Evolutionary conservation across 257 asterid species (phyloP).

Genomic region (Osmanthus fragrans): DNA sequence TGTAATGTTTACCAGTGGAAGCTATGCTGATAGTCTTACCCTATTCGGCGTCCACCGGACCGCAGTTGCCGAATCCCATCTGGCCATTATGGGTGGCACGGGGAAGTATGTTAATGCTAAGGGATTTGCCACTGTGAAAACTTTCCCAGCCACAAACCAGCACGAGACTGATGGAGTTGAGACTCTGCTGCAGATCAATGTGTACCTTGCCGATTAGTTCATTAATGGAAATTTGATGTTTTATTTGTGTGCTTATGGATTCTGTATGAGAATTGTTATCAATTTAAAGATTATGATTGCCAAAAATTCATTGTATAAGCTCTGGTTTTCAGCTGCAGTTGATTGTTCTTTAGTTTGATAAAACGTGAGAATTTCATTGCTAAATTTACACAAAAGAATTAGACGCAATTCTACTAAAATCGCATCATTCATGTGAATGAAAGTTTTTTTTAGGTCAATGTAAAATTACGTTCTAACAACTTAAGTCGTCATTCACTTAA

Average conservation of each 20-base stretch:
- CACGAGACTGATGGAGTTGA: slow-evolving; percentile 78
- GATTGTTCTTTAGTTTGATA: background rate
- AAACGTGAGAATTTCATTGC: background rate
- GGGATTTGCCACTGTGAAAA: slow-evolving; percentile 71
- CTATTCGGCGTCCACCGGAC: slow-evolving; percentile 73
- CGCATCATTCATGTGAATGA: no score
- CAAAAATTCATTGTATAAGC: background rate
- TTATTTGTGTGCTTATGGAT: background rate
- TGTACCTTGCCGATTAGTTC: slow-evolving; percentile 62
- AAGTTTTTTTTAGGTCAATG: no score
- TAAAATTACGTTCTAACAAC: no score
- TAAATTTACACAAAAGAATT: no score
- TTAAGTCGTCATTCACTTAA: no score
- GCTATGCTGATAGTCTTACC: slow-evolving; percentile 67
- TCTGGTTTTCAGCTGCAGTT: background rate
- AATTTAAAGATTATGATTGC: background rate
- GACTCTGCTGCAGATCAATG: slow-evolving; percentile 61
- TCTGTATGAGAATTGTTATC: background rate
- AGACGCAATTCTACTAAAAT: no score
- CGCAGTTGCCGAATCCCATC: slow-evolving; percentile 72
- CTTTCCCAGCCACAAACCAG: slow-evolving; percentile 44
- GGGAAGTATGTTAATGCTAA: slow-evolving; percentile 78
- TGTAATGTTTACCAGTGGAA: slow-evolving; percentile 69
- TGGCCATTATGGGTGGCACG: slow-evolving; percentile 87
- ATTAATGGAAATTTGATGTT: background rate